These are phyloP conservation scores for Calvatia gigantea DNA, from an alignment of 768 basidiomycete species.

Conservation along the genomic window DNA sequence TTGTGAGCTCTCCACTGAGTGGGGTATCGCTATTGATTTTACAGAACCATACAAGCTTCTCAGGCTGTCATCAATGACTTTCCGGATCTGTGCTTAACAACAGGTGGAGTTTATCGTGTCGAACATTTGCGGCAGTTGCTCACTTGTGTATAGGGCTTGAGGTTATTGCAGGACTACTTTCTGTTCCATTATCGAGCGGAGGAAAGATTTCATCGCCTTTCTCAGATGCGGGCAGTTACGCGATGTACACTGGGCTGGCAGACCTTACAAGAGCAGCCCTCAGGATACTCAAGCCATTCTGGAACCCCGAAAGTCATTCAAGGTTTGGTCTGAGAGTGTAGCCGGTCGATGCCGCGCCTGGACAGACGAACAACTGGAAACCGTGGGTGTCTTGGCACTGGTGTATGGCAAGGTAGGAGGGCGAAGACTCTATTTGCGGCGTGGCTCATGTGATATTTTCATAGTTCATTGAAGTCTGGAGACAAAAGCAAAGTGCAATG, in stretches of 20 bases:
- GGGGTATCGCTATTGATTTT: background rate
- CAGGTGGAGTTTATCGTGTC: conserved; percentile 26
- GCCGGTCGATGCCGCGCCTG: conserved; percentile 65
- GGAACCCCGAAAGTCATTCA: conserved; percentile 79
- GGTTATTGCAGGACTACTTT: conserved; percentile 69
- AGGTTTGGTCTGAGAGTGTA: conserved; percentile 73
- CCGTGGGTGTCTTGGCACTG: conserved; percentile 72
- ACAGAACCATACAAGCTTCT: conserved; percentile 65
- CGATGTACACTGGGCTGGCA: conserved; percentile 79
- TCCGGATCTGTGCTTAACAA: conserved; percentile 62
- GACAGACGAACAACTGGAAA: conserved; percentile 83
- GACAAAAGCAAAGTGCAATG: conserved; percentile 73
- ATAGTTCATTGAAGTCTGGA: conserved; percentile 83
- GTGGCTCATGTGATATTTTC: background rate
- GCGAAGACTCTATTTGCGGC: background rate
- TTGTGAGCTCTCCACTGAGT: background rate
- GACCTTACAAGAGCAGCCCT: conserved; percentile 47
- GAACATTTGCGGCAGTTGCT: background rate
- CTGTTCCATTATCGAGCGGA: conserved; percentile 67
- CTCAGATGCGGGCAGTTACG: conserved; percentile 70
- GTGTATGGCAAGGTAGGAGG: conserved; percentile 68
- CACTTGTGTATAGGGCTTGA: conserved; percentile 38
- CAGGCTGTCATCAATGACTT: conserved; percentile 67
- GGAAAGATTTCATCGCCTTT: conserved; percentile 84
- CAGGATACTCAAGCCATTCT: conserved; percentile 29